Percentiles rank a stretch among this genome's conserved stretches.
These are phyloP conservation scores for Scleroderma bovista DNA, from an alignment of 768 basidiomycete species.

Conservation along the genomic window DNA sequence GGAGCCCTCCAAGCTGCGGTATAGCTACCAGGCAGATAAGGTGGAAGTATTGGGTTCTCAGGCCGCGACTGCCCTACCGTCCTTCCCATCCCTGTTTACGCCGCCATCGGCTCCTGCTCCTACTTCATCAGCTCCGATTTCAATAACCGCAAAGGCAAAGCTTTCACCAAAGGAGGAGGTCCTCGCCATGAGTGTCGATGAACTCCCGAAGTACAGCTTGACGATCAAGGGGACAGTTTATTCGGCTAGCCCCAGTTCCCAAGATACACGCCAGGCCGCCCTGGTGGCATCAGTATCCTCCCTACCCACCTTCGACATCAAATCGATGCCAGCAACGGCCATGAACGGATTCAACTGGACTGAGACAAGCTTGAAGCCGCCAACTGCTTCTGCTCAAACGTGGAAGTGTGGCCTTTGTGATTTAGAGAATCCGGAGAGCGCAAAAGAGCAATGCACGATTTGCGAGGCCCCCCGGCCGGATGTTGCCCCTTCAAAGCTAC, in stretches of 20 bases:
- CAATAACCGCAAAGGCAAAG: constrained; percentile 11
- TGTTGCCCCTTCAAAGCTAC: not conserved
- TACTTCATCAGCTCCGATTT: not conserved
- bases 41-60: constrained; percentile 28
- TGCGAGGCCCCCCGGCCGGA: constrained; percentile 36
- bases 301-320: constrained; percentile 43
- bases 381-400: constrained; percentile 21
- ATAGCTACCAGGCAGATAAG: constrained; percentile 58
- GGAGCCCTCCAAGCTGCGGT: constrained; percentile 75
- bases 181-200: constrained; percentile 22
- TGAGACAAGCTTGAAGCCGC: constrained; percentile 52
- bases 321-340: constrained; percentile 12
- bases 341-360: constrained; percentile 53
- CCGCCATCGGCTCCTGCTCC: constrained; percentile 28
- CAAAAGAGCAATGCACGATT: constrained; percentile 39
- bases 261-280: constrained; percentile 31
- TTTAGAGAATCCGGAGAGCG: constrained; percentile 33
- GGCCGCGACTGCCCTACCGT: not conserved
- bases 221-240: constrained; percentile 8
- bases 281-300: constrained; percentile 33
- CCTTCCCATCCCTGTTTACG: constrained; percentile 4
- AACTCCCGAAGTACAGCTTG: constrained; percentile 34
- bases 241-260: constrained; percentile 17
- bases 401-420: constrained; percentile 60
- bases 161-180: constrained; percentile 25